These are phyloP conservation scores for Orychophragmus violaceus DNA, from an alignment of 345 rosid species.

Conservation along the genomic window DNA sequence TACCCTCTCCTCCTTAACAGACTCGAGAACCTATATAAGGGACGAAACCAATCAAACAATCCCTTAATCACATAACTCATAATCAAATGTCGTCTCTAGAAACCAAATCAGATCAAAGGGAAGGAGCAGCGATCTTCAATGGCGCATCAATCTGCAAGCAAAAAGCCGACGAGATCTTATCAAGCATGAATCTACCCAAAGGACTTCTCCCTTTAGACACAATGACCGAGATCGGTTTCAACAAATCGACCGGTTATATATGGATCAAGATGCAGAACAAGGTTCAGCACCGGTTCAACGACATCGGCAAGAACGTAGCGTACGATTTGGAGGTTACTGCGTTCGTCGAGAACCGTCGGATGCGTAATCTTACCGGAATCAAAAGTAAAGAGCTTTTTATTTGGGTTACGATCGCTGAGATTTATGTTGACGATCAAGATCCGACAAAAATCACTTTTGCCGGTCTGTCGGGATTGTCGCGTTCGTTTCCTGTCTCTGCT, in stretches of 20 bases:
- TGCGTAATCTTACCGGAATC: constrained; percentile 43
- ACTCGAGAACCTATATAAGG: neutral
- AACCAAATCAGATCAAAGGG: constrained; percentile 29
- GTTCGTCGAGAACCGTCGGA: constrained; percentile 43
- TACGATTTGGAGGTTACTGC: constrained; percentile 51
- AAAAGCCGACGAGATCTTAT: constrained; percentile 40
- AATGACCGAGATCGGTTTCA: constrained; percentile 48
- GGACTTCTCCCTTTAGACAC: constrained; percentile 53
- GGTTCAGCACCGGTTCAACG: constrained; percentile 35
- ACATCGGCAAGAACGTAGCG: constrained; percentile 36
- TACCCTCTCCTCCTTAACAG: neutral
- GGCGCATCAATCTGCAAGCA: constrained; percentile 45
- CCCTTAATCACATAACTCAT: neutral
- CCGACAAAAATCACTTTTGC: constrained; percentile 38
- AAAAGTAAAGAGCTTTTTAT: constrained; percentile 53
- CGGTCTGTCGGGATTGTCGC: constrained; percentile 42
- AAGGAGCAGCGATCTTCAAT: constrained; percentile 43
- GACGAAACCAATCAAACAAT: neutral
- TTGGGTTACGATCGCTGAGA: constrained; percentile 55
- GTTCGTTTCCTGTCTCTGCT: constrained; percentile 51
- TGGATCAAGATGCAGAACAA: constrained; percentile 54
- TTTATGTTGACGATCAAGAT: constrained; percentile 32
- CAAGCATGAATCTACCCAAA: constrained; percentile 39
- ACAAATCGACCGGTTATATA: constrained; percentile 47
- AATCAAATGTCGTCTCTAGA: constrained; percentile 25